Evolutionary conservation across 169 alveolate genomes (phyloP), one percentile per base, ranked within the genome.

Genomic region (Cryptosporidium felis): DNA sequence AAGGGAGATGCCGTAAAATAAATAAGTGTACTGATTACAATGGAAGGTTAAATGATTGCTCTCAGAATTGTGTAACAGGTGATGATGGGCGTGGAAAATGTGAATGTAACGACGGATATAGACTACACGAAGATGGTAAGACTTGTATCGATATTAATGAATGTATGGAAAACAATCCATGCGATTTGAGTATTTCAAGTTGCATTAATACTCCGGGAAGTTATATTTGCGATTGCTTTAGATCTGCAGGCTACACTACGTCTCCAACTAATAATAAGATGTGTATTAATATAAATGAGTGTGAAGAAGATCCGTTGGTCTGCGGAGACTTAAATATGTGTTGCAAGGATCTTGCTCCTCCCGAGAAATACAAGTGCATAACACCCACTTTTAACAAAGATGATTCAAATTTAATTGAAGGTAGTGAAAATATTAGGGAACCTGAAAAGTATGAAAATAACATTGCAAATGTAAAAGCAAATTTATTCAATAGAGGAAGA

Each of bases 311-410:
- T 32, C 92, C 92, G 61, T 63, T 82, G 80, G 80, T 89, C 60
- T 89, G 92, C 30, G 92, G 92, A 3, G 92, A 90, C 32, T 67
- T 90, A 41, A 60, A 62, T 34, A 81, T 90, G 56, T 89, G 92
- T 56, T 89, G 92, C 56, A 89, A 89, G 44, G 92, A 89, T 18
- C 28, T 89, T 14, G 88, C 82, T 59, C 92, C 92, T 14, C 92
- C 92, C 5, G 89, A 89, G 30, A 62, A 90, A 32, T 89, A 81
- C 16, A 85, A 81, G 32, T 89, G 92, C 26, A 30, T 18, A n/a
- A n/a, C 65, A 16, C 85, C 85, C 9, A 61, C 1, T 8, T 16
- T 36, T 61, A 36, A 26, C 10, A 18, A 23, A 38, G 56, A 41
- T 3, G 58, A 3, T 1, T 12, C n/a, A 6, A 61, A 38, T 61